Percentiles rank a stretch among this genome's conserved stretches.
These are phyloP conservation scores for Comarum palustre DNA, from an alignment of 306 rosid species.

Conservation along the genomic window DNA sequence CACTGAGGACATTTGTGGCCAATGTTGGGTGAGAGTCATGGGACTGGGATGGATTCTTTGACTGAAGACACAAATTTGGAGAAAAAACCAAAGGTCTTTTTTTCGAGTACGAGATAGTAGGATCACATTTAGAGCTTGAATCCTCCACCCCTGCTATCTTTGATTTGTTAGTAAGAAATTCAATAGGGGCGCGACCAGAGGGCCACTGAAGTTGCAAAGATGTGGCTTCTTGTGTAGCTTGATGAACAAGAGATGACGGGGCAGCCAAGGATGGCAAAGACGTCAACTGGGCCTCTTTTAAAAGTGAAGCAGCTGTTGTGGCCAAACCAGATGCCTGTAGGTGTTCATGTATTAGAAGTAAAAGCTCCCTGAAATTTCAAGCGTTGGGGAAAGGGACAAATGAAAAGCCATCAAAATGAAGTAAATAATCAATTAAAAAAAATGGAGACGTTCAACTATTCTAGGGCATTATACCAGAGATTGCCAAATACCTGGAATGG, in stretches of 20 bases:
- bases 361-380: conserved; percentile 69
- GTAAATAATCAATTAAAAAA: conserved; percentile 15
- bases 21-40: conserved; percentile 46
- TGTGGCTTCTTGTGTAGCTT: conserved; percentile 63
- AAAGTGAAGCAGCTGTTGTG: conserved; percentile 59
- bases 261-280: conserved; percentile 76
- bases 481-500: conserved; percentile 65
- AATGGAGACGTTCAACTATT: not conserved
- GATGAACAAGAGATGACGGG: conserved; percentile 68
- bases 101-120: conserved; percentile 41
- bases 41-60: conserved; percentile 45
- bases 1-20: conserved; percentile 37
- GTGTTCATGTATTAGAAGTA: conserved; percentile 91
- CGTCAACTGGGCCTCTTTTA: conserved; percentile 91
- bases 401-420: not conserved
- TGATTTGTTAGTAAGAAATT: conserved; percentile 62
- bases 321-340: conserved; percentile 88
- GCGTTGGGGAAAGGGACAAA: conserved; percentile 7
- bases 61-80: conserved; percentile 56
- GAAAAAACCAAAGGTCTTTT: conserved; percentile 72
- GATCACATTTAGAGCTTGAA: conserved; percentile 42
- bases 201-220: conserved; percentile 79
- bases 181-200: conserved; percentile 65
- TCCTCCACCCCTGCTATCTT: conserved; percentile 63
- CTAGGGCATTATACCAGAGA: conserved; percentile 14